Base-by-base conservation (phyloP, 2,329 filamentous ascomycete species). In the Penicillium sp. region DNA sequence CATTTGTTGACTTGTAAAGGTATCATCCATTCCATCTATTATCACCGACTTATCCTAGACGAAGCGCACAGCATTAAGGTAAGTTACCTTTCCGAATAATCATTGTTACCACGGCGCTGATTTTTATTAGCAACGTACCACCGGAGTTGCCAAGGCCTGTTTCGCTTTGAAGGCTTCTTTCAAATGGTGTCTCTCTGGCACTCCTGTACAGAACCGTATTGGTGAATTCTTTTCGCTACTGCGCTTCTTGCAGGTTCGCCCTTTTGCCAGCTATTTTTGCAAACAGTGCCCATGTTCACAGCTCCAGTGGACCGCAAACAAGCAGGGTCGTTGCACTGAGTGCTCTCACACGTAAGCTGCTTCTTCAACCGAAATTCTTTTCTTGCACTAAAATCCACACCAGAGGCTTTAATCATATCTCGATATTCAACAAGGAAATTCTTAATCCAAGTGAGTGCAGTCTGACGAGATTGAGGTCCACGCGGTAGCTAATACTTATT, bases 181-280 rank as follows among this genome's bases (percentile, higher is more conserved):
- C 74, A 95, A 95, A 64, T 97, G 94, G 90, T 99, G 94, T 69
- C 79, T 99, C 53, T 94, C 89, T 15, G 94, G 94, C 8, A 99
- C 94, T 1, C 94, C 94, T 0, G 84, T 99, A 1, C 94, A 99
- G 71, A 99, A 97, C 67, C 88, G 93, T 48, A 97, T 97, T 60
- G 93, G 94, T 65, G 93, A 97, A 70, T 95, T 96, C 71, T 96
- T 97, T 74, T 97, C 93, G 0, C 78, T 97, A 21, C 80, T 99
- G 51, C 87, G 94, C 2, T 99, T 99, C 72, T 81, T 99, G 28
- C 88, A 96, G 69, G 81, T 96, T 33, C 81, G 83, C 8, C 93
- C 93, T 0, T 97, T 96, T 70, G 88, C 93, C 7, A 91, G 90
- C 60, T 99, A 99, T 69, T 87, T 96, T 60, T 99, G 94, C 79